A percentile compares a stretch with the other conserved stretches of the same genome.
Conservation (phyloP, 345 rosid species). For the Moringa oleifera region DNA sequence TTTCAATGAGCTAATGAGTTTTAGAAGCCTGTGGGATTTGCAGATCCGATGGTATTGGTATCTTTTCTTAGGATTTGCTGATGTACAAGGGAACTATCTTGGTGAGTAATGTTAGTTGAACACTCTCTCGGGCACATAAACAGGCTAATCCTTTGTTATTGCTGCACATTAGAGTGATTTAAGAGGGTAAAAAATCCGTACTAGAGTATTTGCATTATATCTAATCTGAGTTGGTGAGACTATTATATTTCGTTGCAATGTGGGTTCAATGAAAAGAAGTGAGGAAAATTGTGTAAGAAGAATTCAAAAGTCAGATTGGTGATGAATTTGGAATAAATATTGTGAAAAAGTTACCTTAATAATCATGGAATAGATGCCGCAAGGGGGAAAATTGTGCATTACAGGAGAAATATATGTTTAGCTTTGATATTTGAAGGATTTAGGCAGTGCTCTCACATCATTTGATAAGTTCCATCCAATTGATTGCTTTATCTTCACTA, state of each 20-base stretch:
- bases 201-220: not conserved
- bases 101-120: conserved; percentile 30
- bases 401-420: too few species aligned
- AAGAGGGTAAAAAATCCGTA: too few species aligned
- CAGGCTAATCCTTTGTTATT: not conserved
- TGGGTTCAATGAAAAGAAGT: too few species aligned
- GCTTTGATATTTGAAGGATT: too few species aligned
- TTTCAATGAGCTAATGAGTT: too few species aligned
- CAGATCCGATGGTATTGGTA: conserved; percentile 62
- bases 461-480: too few species aligned
- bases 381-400: too few species aligned
- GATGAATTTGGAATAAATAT: not conserved
- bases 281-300: too few species aligned
- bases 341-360: not conserved
- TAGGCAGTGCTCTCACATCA: too few species aligned
- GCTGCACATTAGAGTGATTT: not conserved
- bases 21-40: not conserved
- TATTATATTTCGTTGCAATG: not conserved
- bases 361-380: too few species aligned
- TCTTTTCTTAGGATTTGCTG: conserved; percentile 50
- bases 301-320: not conserved
- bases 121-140: not conserved
- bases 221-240: not conserved
- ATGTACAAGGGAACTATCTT: conserved; percentile 59
- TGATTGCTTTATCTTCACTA: too few species aligned